Evolutionary conservation across 805 yeast genomes (phyloP).

Genomic region (Clavispora santaluciae): DNA sequence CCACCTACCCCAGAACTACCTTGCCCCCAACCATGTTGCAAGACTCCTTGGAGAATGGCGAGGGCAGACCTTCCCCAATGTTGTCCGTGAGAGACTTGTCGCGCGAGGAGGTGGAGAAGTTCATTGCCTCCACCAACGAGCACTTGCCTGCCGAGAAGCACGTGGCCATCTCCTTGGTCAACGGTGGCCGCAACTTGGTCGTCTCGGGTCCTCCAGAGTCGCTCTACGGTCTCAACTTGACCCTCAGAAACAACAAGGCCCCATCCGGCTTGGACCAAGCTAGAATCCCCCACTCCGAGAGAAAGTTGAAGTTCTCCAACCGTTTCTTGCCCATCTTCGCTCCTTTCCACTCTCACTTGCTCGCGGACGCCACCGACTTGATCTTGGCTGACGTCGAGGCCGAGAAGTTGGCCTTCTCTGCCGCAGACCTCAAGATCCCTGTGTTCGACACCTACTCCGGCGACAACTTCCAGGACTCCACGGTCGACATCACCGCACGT

Average conservation of each 20-base stretch:
- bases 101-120: conserved; percentile 69
- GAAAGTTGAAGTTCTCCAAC: conserved; percentile 90
- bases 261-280: conserved; percentile 93
- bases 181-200: conserved; percentile 94
- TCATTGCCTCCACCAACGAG: conserved; percentile 81
- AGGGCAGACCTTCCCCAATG: conserved; percentile 98
- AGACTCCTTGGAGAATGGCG: conserved; percentile 89
- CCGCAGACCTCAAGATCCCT: conserved; percentile 65
- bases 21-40: conserved; percentile 89
- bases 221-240: conserved; percentile 87
- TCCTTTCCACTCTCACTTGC: conserved; percentile 92
- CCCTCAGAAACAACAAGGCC: conserved; percentile 91
- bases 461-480: conserved; percentile 55
- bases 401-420: conserved; percentile 53
- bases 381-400: conserved; percentile 57
- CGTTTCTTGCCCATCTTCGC: conserved; percentile 93
- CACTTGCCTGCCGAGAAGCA: conserved; percentile 92
- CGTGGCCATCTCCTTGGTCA: conserved; percentile 82
- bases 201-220: conserved; percentile 98
- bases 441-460: conserved; percentile 91
- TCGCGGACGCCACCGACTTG: conserved; percentile 63
- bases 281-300: conserved; percentile 87
- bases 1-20: conserved; percentile 87
- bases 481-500: conserved; percentile 53
- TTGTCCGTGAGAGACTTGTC: conserved; percentile 87